Evolutionary conservation across 345 rosid species (phyloP), one percentile per base, ranked within the genome.

Genomic region (Eucalyptus sp.): DNA sequence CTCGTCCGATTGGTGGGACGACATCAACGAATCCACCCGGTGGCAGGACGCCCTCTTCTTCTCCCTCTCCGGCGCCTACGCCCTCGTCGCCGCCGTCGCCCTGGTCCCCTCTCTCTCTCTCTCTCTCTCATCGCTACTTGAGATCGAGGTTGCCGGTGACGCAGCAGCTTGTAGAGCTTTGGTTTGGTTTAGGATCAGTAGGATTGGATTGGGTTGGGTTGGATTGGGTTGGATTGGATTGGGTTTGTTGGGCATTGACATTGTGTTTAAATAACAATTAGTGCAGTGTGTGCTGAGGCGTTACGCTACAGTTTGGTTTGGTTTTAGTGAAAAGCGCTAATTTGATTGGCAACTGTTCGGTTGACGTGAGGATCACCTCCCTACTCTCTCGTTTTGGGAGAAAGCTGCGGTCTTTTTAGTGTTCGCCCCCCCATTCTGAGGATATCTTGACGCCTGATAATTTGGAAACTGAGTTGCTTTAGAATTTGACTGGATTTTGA

Each of bases 11-110:
- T 93, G 95, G 95, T 93, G 95, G 95, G 92, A 91, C 20, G 92
- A 92, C 66, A 91, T 93, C 91, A 91, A 93, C 79, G 94, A 91
- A 60, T 91, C 94, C 31, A 58, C 89, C 71, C 91, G 71, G 88
- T 93, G 94, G 93, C 95, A 93, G 86, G 95, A 93, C 88, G 95
- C 89, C 51, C 88, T 93, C 87, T 93, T 92, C 89, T 93, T 85
- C 89, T 88, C 90, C 87, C 95, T 93, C 66, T 89, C 91, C 89
- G 93, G 80, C 58, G 91, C 92, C 71, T 93, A 91, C 87, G 93
- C 93, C 27, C 93, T 93, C 83, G 94, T 93, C 60, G 93, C 95
- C 71, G 27, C 90, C 60, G 90, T 93, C 86, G 94, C 95, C 81
- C 86, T 93, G 92, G 95, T 93, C 43, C 80, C 48, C 80, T 12